Evolutionary conservation across 2,329 filamentous ascomycete species (phyloP).

Genomic region (Colletotrichum truncatum): DNA sequence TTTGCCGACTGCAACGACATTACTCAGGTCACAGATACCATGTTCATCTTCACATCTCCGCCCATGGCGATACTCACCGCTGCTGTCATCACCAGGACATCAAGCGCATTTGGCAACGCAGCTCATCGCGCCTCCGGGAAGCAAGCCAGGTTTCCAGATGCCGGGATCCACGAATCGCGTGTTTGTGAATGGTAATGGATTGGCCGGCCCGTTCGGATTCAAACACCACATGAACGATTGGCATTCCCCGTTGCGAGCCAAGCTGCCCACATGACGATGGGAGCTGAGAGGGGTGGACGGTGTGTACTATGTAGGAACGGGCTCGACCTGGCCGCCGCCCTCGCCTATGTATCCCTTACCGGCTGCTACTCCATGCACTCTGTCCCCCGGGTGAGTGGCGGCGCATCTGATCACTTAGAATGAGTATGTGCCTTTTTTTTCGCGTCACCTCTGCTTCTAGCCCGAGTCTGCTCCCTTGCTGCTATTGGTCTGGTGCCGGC

Average conservation of each 20-base stretch:
- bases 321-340: slow-evolving; percentile 18
- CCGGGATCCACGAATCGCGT: slow-evolving; percentile 28
- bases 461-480: background rate
- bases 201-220: slow-evolving; percentile 1
- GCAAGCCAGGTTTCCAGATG: background rate
- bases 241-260: slow-evolving; percentile 9
- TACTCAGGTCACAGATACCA: background rate
- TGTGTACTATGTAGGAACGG: no score
- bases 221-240: background rate
- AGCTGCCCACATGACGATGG: slow-evolving; percentile 23
- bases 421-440: slow-evolving; percentile 7
- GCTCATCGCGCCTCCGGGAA: slow-evolving; percentile 2
- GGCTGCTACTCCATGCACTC: background rate
- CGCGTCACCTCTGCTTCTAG: background rate
- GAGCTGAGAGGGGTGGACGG: background rate
- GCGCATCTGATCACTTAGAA: slow-evolving; percentile 13
- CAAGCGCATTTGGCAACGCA: background rate
- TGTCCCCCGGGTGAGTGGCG: slow-evolving; percentile 12
- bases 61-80: background rate
- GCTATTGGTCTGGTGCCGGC: slow-evolving; percentile 4
- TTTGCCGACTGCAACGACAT: background rate
- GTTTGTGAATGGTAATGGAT: slow-evolving; percentile 30
- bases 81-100: background rate
- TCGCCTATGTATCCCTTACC: background rate
- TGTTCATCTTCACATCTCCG: background rate